Percentiles rank a stretch among this genome's conserved stretches.
Evolutionary conservation across 2,329 filamentous ascomycete species (phyloP).

Genomic region (Colletotrichum siamense): DNA sequence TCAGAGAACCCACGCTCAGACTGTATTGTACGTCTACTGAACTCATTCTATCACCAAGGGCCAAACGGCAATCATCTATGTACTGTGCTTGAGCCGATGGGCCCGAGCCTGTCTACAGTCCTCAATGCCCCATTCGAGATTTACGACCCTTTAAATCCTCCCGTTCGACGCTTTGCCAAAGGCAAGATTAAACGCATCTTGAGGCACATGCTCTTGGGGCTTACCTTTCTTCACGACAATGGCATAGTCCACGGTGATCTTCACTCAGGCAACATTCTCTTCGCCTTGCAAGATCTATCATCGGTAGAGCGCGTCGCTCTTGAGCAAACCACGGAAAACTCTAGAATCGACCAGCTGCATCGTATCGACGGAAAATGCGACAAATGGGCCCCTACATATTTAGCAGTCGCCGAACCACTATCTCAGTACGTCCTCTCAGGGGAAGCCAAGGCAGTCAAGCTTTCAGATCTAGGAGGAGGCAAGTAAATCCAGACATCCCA

Average conservation of each 20-base stretch:
- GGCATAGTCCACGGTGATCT: conserved; percentile 13
- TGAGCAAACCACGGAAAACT: background rate
- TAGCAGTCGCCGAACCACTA: background rate
- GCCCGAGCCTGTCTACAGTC: conserved; percentile 25
- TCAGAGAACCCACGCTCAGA: background rate
- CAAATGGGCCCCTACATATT: conserved; percentile 4
- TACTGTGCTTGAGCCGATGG: conserved; percentile 36
- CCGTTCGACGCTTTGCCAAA: background rate
- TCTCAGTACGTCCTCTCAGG: background rate
- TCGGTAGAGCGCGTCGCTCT: background rate
- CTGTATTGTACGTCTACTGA: conserved; percentile 25
- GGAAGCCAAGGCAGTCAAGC: background rate
- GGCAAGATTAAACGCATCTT: background rate
- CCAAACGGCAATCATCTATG: conserved; percentile 37
- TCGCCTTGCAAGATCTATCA: background rate
- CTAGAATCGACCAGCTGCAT: background rate
- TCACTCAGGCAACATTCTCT: conserved; percentile 6
- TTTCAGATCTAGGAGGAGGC: conserved; percentile 7
- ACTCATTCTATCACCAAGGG: conserved; percentile 33
- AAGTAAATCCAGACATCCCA: background rate
- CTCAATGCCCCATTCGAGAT: conserved; percentile 21
- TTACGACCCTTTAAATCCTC: background rate
- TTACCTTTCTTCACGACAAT: conserved; percentile 4
- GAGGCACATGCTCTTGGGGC: background rate
- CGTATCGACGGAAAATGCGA: background rate